Base-by-base conservation (phyloP, 805 yeast species). In the Saccharomycopsis fibuligera region DNA sequence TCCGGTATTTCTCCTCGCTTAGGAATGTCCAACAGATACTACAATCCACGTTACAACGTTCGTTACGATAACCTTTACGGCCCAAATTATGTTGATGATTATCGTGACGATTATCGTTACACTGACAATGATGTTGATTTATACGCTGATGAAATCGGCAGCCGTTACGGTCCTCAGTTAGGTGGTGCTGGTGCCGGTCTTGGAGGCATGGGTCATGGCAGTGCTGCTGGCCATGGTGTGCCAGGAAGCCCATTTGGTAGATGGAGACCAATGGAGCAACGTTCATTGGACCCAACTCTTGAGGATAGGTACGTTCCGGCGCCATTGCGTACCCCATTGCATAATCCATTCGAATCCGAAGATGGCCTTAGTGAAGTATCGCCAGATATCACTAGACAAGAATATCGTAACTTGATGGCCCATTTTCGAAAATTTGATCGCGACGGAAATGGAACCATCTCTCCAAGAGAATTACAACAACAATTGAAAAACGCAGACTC, bases 401-500 rank as follows among this genome's bases (percentile, higher is more conserved):
- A 49, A 23, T 23, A 39, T 27, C 29, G 22, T 5, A 42, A 38
- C 19, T 35, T 50, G 29, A 17, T 45, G 17, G 19, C 23, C 4
- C 40, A 47, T 14, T 53, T 53, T 36, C 43, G 23, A 14, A 10
- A 19, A 12, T 47, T 50, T 45, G 56, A 53, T 25, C 25, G n/a
- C 22, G 38, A 47, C 33, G 54, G 56, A 5, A 33, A 41, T 43
- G 53, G 54, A 2, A 6, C 24, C 3, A 41, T 53, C 27, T 12
- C 50, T 19, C 48, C 54, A 4, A 19, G 62, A 10, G 90, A 83
- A 63, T 68, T 83, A 36, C 71, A 79, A 5, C 62, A 64, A 36
- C 85, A 85, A 2, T 66, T 83, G 45, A 68, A 75, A 21, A 83
- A 83, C 58, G 78, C 79, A 48, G 87, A 82, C 60, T 78, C 78